phyloP scores from a whole-genome alignment of 352 stramenopile species.

The Ophiocytium majus region DNA sequence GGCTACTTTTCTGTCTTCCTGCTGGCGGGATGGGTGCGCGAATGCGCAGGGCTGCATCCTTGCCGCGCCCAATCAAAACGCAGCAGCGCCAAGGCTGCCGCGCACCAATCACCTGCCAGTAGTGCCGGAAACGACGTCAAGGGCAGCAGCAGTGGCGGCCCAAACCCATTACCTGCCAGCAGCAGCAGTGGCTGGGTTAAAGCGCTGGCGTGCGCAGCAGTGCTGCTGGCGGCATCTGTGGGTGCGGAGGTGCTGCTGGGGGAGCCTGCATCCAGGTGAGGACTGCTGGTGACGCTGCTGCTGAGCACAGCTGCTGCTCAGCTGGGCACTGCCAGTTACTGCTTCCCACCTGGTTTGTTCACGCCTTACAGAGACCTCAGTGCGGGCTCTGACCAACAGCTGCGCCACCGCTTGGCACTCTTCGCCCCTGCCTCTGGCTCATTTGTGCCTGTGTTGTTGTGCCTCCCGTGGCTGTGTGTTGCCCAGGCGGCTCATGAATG shows the following conservation, averaged over 20 bases:
- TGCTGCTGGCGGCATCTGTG: background rate
- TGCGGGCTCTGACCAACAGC: no score
- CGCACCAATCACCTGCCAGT: no score
- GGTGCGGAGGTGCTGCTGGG: background rate
- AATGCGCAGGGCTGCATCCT: background rate
- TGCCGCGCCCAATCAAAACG: no score
- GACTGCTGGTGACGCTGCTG: background rate
- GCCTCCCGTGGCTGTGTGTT: background rate
- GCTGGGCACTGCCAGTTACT: background rate
- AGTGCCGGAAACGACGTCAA: no score
- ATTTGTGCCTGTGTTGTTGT: no score
- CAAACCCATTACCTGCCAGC: no score
- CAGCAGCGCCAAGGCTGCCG: no score
- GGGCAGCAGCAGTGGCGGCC: no score
- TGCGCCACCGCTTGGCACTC: no score
- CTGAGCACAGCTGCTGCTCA: background rate
- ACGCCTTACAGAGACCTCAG: no score
- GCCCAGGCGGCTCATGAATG: slow-evolving; percentile 43
- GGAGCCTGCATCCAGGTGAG: background rate
- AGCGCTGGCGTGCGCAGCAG: background rate
- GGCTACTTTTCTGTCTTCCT: slow-evolving; percentile 11
- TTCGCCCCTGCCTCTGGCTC: no score
- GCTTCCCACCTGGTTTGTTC: background rate
- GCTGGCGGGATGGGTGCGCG: background rate
- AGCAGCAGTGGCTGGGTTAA: no score